phyloP scores from a whole-genome alignment of 768 basidiomycete genomes.

The Pisolithus marmoratus region DNA sequence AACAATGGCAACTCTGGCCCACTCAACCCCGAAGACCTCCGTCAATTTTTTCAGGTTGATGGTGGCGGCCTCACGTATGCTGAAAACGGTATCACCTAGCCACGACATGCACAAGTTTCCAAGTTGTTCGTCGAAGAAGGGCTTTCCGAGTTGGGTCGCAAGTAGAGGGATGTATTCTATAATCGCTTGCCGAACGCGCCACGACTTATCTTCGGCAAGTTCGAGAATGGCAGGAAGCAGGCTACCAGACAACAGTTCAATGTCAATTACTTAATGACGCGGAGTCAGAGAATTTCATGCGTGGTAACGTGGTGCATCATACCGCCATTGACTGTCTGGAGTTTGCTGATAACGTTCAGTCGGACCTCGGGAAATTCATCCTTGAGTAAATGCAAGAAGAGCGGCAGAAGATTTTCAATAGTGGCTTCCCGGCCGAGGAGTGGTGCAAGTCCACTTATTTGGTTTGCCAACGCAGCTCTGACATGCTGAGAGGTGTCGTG shows the following conservation, averaged over 20 bases:
- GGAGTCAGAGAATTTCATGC: not conserved
- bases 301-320: slow-evolving; percentile 20
- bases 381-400: slow-evolving; percentile 94
- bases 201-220: slow-evolving; percentile 98
- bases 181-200: slow-evolving; percentile 99
- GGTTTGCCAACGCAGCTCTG: slow-evolving; percentile 90
- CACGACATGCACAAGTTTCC: slow-evolving; percentile 98
- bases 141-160: slow-evolving; percentile 93
- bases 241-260: slow-evolving; percentile 89
- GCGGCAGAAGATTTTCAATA: slow-evolving; percentile 91
- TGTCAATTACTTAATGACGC: slow-evolving; percentile 78
- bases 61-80: slow-evolving; percentile 97
- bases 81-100: slow-evolving; percentile 97
- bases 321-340: slow-evolving; percentile 94
- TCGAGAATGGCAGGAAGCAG: slow-evolving; percentile 97
- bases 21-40: slow-evolving; percentile 97
- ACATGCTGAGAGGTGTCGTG: slow-evolving; percentile 96
- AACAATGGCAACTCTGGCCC: slow-evolving; percentile 90
- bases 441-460: slow-evolving; percentile 94
- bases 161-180: slow-evolving; percentile 99
- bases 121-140: slow-evolving; percentile 97
- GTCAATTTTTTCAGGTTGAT: slow-evolving; percentile 95
- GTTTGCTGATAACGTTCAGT: slow-evolving; percentile 96
- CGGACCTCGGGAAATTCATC: slow-evolving; percentile 99
- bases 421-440: slow-evolving; percentile 90